Conservation (phyloP, 257 asterid species). For the Striga asiatica region DNA sequence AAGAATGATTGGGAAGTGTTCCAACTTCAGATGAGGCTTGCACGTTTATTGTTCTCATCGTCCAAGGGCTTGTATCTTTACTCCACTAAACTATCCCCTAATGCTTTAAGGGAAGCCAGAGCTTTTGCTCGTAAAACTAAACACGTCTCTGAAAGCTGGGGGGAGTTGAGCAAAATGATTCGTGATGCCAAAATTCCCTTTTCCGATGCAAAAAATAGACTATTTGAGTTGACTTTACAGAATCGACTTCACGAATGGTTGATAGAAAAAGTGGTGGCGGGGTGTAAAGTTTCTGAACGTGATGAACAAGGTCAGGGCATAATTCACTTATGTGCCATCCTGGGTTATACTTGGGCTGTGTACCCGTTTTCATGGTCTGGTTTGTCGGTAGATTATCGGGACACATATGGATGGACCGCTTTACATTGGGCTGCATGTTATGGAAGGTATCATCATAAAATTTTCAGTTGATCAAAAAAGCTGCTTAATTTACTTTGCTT, state of each 20-base stretch:
- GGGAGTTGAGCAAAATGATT: slow-evolving; percentile 36
- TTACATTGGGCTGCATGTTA: slow-evolving; percentile 94
- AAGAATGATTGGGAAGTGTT: slow-evolving; percentile 54
- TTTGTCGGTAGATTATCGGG: slow-evolving; percentile 83
- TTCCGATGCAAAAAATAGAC: slow-evolving; percentile 58
- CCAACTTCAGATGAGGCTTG: slow-evolving; percentile 68
- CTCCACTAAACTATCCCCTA: slow-evolving; percentile 40
- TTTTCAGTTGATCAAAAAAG: not conserved
- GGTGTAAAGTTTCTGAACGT: slow-evolving; percentile 51
- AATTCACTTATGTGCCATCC: slow-evolving; percentile 88
- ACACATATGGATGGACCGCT: slow-evolving; percentile 92
- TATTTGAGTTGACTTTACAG: slow-evolving; percentile 70
- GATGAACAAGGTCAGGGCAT: slow-evolving; percentile 93
- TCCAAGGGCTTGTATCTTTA: slow-evolving; percentile 43
- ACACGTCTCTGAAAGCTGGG: slow-evolving; percentile 42
- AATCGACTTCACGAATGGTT: slow-evolving; percentile 72
- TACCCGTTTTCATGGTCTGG: slow-evolving; percentile 74
- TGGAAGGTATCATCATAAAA: slow-evolving; percentile 56
- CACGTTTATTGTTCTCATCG: slow-evolving; percentile 70
- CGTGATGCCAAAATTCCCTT: slow-evolving; percentile 40
- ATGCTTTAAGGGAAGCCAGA: slow-evolving; percentile 60
- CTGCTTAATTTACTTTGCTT: not conserved
- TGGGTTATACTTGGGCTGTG: slow-evolving; percentile 88
- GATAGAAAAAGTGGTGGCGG: slow-evolving; percentile 58
- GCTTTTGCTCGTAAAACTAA: slow-evolving; percentile 48